Evolutionary conservation across 139 green algal genomes (phyloP).

Genomic region (Zygnema cylindricum): DNA sequence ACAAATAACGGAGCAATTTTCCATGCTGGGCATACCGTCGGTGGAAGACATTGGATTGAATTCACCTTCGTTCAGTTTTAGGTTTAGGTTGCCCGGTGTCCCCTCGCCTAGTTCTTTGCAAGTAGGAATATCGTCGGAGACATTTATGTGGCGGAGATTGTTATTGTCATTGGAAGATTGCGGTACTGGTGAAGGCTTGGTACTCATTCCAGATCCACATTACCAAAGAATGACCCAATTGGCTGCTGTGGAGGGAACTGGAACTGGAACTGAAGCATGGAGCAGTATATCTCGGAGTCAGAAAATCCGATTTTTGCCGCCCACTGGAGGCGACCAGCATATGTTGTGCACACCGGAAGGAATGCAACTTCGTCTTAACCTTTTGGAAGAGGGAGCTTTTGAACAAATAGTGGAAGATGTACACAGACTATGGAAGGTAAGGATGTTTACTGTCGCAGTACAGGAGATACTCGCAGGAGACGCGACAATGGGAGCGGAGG

Average conservation of each 20-base stretch:
- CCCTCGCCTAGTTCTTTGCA: neutral
- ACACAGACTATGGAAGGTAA: neutral
- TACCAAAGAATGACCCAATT: neutral
- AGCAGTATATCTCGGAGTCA: neutral
- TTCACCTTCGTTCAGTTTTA: conserved; percentile 21
- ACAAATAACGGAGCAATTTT: conserved; percentile 18
- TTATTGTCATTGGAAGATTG: neutral
- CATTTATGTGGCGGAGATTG: neutral
- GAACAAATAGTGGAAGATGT: conserved; percentile 19
- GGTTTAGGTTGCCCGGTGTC: conserved; percentile 16
- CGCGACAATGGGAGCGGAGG: neutral
- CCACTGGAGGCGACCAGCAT: neutral
- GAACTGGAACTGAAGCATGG: neutral
- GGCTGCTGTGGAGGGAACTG: neutral
- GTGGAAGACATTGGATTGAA: conserved; percentile 21
- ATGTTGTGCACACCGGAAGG: conserved; percentile 8
- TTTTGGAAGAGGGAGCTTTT: neutral
- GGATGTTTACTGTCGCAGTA: neutral
- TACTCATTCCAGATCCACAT: neutral
- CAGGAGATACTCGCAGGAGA: neutral
- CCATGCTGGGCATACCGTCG: neutral
- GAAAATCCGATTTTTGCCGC: conserved; percentile 5
- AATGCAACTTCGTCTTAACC: neutral
- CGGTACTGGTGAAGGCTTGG: neutral
- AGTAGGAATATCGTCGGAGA: neutral